These are phyloP conservation scores for Sedum album DNA, from an alignment of 164 flowering plant species.

Conservation along the genomic window DNA sequence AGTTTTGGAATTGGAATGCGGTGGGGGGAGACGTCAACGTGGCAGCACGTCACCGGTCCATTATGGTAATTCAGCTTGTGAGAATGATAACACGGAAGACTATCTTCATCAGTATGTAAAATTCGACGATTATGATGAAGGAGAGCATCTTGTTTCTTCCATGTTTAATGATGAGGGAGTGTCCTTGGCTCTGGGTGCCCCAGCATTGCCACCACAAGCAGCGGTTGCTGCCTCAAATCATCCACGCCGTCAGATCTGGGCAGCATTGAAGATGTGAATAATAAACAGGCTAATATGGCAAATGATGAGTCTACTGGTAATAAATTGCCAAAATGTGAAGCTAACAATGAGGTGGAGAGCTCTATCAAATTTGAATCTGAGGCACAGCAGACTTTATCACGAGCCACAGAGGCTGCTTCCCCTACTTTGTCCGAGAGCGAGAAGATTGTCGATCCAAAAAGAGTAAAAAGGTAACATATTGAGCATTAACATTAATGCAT, in stretches of 20 bases:
- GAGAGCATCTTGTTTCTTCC: slow-evolving; percentile 54
- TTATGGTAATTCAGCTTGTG: not conserved
- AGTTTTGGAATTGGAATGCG: slow-evolving; percentile 2
- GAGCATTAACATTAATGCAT: not conserved
- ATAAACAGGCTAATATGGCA: not conserved
- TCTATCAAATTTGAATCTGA: slow-evolving; percentile 28
- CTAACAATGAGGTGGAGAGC: slow-evolving; percentile 13
- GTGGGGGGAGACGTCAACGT: slow-evolving; percentile 1
- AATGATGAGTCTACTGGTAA: not conserved
- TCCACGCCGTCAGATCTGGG: slow-evolving; percentile 66
- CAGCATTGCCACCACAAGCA: slow-evolving; percentile 18
- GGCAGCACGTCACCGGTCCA: not conserved
- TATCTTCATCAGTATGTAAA: not conserved
- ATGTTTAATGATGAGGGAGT: slow-evolving; percentile 56
- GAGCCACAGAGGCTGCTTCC: not conserved
- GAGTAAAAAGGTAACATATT: slow-evolving; percentile 60
- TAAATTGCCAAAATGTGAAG: slow-evolving; percentile 1
- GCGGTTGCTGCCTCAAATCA: slow-evolving; percentile 36
- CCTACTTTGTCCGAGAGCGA: slow-evolving; percentile 14
- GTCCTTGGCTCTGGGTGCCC: not conserved
- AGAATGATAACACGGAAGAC: not conserved
- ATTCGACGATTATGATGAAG: slow-evolving; percentile 55
- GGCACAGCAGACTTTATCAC: slow-evolving; percentile 42
- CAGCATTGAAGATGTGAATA: slow-evolving; percentile 46
- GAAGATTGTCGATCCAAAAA: slow-evolving; percentile 53